Conservation (phyloP, 2,329 filamentous ascomycete species). For the Coniochaeta sp. region DNA sequence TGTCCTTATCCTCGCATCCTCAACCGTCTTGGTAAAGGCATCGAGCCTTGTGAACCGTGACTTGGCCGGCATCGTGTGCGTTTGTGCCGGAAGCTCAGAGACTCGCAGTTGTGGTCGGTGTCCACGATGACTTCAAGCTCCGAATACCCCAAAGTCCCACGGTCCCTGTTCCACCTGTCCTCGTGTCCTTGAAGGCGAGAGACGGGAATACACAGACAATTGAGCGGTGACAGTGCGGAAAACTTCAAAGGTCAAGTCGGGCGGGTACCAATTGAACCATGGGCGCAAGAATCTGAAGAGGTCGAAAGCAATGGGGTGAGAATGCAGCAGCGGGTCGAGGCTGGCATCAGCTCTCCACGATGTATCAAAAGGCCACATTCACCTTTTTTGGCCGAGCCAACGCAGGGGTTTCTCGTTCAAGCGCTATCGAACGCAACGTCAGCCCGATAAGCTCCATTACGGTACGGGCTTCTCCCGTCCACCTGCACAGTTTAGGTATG, state of each 20-base stretch:
- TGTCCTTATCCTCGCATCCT: constrained; percentile 93
- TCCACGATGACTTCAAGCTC: neutral
- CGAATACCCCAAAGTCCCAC: neutral
- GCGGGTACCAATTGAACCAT: neutral
- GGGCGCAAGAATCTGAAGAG: neutral
- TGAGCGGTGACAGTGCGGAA: neutral
- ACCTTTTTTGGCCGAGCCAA: constrained; percentile 4
- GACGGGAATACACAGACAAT: neutral
- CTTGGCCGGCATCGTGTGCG: constrained; percentile 69
- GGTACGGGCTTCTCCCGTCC: neutral
- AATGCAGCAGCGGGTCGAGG: constrained; percentile 4
- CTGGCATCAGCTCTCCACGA: neutral
- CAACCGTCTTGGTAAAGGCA: constrained; percentile 98
- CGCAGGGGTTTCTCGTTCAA: neutral
- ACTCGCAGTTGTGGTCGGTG: neutral
- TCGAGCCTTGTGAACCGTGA: constrained; percentile 94
- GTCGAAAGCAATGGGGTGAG: neutral
- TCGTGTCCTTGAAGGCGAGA: neutral
- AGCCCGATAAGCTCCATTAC: neutral
- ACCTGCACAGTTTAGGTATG: too few species aligned
- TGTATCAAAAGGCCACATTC: constrained; percentile 7
- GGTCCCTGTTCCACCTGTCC: neutral
- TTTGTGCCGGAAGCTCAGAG: neutral
- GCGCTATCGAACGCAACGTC: neutral
- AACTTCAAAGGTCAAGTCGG: neutral